Evolutionary conservation across 208 protist species (phyloP).

Genomic region (Jaenimonas drosophilae): DNA sequence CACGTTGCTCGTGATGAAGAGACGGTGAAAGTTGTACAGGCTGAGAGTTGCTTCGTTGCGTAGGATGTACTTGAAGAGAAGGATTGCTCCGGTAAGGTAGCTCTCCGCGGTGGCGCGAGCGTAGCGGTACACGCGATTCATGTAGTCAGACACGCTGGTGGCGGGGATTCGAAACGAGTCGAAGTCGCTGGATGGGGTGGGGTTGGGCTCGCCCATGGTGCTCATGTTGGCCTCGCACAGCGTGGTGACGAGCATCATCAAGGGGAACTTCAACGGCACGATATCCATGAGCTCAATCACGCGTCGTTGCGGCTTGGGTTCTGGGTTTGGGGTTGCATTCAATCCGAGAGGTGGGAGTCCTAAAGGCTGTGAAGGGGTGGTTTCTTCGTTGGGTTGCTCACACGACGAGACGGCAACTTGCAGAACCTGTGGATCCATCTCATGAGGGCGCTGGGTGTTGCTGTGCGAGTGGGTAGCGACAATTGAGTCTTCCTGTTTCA

Average conservation of each 20-base stretch:
- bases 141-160: slow-evolving; percentile 73
- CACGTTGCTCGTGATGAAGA: slow-evolving; percentile 86
- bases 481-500: slow-evolving; percentile 5
- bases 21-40: slow-evolving; percentile 87
- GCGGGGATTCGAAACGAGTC: slow-evolving; percentile 61
- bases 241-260: slow-evolving; percentile 43
- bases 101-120: slow-evolving; percentile 70
- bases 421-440: no score
- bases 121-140: slow-evolving; percentile 83
- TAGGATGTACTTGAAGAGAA: slow-evolving; percentile 80
- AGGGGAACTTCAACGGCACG: slow-evolving; percentile 11
- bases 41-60: slow-evolving; percentile 68
- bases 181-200: slow-evolving; percentile 61
- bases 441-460: no score
- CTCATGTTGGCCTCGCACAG: slow-evolving; percentile 56
- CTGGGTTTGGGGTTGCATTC: no score
- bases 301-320: no score
- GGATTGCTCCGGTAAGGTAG: slow-evolving; percentile 82
- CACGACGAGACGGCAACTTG: no score
- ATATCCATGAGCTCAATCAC: slow-evolving; percentile 3
- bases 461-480: no score
- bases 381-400: no score
- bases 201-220: slow-evolving; percentile 19
- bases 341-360: no score
- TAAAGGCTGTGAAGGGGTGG: no score